Base-by-base conservation (phyloP, 2,329 filamentous ascomycete genomes). In the Mariannaea sp. region DNA sequence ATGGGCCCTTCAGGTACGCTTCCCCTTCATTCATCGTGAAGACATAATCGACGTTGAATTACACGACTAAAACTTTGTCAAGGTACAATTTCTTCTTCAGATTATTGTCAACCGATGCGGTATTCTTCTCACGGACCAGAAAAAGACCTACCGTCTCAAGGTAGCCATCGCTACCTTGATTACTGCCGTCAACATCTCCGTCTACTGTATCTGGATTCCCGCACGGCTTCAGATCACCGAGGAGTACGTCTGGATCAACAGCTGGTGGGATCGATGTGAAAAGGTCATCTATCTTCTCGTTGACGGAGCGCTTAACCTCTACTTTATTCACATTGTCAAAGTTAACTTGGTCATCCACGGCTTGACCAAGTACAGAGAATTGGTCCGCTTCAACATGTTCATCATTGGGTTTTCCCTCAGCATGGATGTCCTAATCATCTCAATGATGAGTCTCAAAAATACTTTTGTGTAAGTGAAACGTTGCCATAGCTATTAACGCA, bases 361-460 rank as follows among this genome's bases (percentile, higher is more conserved):
- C 4, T 46, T 66, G 7, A 61, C 61, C 7, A 66, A 66, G 44
- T 66, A 65, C 12, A 63, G 44, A 38, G 56, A 55, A 30, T 44
- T 66, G 22, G 60, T 64, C 13, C 61, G 59, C 35, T 66, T 66
- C n/a, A 67, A 66, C 22, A 66, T 66, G 59, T 65, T 65, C 14
- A 66, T 66, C 20, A 65, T 67, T 33, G 58, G 61, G 1, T 66
- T 66, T 20, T 66, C 64, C 2, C 42, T 66, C 3, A 63, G 64
- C 30, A 66, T 66, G 64, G 64, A 66, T 30, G 43, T 66, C 1
- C 59, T 67, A 9, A 65, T 67, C 1, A 67, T 67, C 4, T 10
- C 65, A 6, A 67, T 67, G 65, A 67, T 67, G 65, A 67, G 65
- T 36, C 14, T 67, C 17, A 55, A 46, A n/a, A 67, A 67, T 19